Evolutionary conservation across 2,329 filamentous ascomycete species (phyloP).

Genomic region (Lecanicillium sp.): DNA sequence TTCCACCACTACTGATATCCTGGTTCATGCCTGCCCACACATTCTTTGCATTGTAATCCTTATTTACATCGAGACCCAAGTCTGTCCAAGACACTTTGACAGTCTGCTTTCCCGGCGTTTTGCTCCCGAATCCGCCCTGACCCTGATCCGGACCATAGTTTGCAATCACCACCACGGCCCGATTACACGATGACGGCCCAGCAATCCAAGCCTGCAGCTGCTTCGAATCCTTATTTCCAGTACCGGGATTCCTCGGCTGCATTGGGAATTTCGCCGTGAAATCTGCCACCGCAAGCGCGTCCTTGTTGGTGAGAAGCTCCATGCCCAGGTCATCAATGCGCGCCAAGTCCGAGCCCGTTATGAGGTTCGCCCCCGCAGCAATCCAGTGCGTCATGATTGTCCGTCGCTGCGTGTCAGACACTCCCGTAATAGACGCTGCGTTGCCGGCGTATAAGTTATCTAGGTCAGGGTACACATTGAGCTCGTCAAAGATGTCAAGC

Average conservation of each 20-base stretch:
- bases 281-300: conserved; percentile 10
- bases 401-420: conserved; percentile 12
- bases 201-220: conserved; percentile 15
- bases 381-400: conserved; percentile 15
- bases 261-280: conserved; percentile 13
- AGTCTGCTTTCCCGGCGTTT: conserved; percentile 4
- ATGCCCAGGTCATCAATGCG: conserved; percentile 10
- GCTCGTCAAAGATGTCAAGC: conserved; percentile 8
- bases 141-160: conserved; percentile 14
- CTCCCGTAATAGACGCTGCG: conserved; percentile 8
- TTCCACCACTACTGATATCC: neutral
- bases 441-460: conserved; percentile 14
- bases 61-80: conserved; percentile 8
- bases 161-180: conserved; percentile 12
- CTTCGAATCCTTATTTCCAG: conserved; percentile 11
- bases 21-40: conserved; percentile 8
- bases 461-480: conserved; percentile 12
- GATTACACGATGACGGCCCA: conserved; percentile 9
- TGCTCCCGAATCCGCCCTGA: conserved; percentile 11
- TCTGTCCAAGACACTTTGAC: conserved; percentile 12
- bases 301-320: conserved; percentile 10
- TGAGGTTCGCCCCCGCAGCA: conserved; percentile 12
- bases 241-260: conserved; percentile 13
- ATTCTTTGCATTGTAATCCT: conserved; percentile 7
- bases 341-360: conserved; percentile 12